phyloP scores from a whole-genome alignment of 257 asterid species.

The Solanum okadae region DNA sequence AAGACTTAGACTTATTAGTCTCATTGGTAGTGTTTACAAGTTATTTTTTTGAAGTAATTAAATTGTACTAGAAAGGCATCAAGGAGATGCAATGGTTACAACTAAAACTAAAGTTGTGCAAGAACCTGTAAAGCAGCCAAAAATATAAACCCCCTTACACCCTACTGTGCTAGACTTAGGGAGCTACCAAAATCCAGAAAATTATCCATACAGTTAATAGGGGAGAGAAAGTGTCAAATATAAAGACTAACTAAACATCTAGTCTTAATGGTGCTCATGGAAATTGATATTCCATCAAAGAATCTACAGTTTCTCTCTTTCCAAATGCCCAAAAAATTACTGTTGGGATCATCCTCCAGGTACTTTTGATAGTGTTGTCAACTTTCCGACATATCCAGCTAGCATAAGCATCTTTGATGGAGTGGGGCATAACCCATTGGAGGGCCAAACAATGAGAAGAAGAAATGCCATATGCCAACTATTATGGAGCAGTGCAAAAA shows the following conservation, averaged over 20 bases:
- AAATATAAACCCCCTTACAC: background rate
- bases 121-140: background rate
- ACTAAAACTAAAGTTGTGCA: background rate
- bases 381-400: background rate
- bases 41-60: background rate
- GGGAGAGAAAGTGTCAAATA: background rate
- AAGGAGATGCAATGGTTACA: background rate
- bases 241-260: background rate
- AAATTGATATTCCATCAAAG: background rate
- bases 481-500: background rate
- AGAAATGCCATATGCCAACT: background rate
- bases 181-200: background rate
- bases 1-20: background rate
- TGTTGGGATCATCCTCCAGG: background rate
- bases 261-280: background rate
- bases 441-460: background rate
- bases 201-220: background rate
- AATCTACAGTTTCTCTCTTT: background rate
- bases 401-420: background rate
- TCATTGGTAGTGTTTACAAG: background rate
- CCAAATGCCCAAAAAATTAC: background rate
- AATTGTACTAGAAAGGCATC: background rate
- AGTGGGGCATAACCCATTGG: background rate
- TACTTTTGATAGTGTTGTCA: background rate
- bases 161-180: background rate